Percentiles rank a stretch among this genome's conserved stretches.
These are phyloP conservation scores for Cordyceps militaris DNA, from an alignment of 2,329 filamentous ascomycete genomes.

Conservation along the genomic window DNA sequence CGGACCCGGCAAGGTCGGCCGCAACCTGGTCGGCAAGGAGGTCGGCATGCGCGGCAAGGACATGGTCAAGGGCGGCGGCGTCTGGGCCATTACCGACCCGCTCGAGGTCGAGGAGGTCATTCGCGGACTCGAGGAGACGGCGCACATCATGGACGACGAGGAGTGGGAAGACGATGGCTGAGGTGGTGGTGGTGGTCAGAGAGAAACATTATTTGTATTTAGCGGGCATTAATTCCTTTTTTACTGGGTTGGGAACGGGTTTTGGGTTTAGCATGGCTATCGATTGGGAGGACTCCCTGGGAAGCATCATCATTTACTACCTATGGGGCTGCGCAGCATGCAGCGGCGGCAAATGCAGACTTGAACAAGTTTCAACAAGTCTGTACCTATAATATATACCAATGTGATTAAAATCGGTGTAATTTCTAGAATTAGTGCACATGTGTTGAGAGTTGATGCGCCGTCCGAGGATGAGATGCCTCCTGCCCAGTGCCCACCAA, in stretches of 20 bases:
- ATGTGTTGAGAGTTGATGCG: not conserved
- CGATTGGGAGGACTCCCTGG: not conserved
- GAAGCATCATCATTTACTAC: not conserved
- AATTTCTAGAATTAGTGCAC: not conserved
- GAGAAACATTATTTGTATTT: not conserved
- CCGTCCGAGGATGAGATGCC: not conserved
- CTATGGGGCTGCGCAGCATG: not conserved
- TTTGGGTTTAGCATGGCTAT: not conserved
- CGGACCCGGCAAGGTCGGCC: slow-evolving; percentile 86
- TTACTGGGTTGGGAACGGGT: not conserved
- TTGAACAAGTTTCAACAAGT: not conserved
- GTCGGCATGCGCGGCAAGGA: slow-evolving; percentile 79
- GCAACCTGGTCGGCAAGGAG: slow-evolving; percentile 91
- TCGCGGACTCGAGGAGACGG: slow-evolving; percentile 58
- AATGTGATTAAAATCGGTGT: not conserved
- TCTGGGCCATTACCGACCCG: slow-evolving; percentile 85
- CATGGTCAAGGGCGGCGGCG: slow-evolving; percentile 76
- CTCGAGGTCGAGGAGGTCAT: slow-evolving; percentile 65
- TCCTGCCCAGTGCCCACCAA: not conserved
- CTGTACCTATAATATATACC: not conserved
- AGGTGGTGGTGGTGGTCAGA: not conserved
- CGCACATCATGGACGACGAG: slow-evolving; percentile 42
- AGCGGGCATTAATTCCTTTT: slow-evolving; percentile 6
- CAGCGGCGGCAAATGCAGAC: not conserved
- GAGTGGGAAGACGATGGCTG: slow-evolving; percentile 22